Evolutionary conservation across 2,329 filamentous ascomycete species (phyloP).

Genomic region (Scedosporium dehoogii): DNA sequence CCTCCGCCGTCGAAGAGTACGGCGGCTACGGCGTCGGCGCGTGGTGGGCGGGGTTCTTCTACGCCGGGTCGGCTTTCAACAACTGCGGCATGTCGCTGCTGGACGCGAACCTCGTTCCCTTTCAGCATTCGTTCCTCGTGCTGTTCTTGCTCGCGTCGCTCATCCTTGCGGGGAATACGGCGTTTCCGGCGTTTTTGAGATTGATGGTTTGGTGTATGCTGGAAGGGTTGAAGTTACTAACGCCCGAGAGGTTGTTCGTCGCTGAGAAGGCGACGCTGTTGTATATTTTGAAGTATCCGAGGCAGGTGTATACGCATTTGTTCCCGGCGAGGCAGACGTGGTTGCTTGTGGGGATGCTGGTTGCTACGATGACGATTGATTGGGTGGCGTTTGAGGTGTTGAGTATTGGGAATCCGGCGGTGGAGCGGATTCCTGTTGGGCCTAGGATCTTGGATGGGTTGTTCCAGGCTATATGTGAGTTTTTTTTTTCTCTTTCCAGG

Average conservation of each 20-base stretch:
- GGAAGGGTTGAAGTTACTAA: constrained; percentile 28
- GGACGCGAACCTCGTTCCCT: constrained; percentile 56
- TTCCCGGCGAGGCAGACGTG: constrained; percentile 56
- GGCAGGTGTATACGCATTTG: constrained; percentile 51
- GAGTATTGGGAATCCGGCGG: constrained; percentile 49
- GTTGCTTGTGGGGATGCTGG: constrained; percentile 53
- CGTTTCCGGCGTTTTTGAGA: constrained; percentile 54
- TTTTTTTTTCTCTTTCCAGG: constrained; percentile 8
- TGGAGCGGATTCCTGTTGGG: constrained; percentile 39
- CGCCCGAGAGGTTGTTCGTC: constrained; percentile 22
- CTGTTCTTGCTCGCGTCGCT: constrained; percentile 44
- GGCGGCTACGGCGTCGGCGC: constrained; percentile 48
- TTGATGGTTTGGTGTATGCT: constrained; percentile 46
- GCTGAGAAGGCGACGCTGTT: constrained; percentile 38
- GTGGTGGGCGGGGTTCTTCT: constrained; percentile 61
- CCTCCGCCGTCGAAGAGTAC: constrained; percentile 27
- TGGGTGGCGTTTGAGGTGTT: constrained; percentile 58
- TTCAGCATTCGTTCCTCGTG: constrained; percentile 41
- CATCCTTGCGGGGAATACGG: constrained; percentile 56
- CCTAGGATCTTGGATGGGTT: constrained; percentile 53
- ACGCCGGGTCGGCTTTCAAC: constrained; percentile 59
- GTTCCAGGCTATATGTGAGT: constrained; percentile 49
- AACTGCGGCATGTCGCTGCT: constrained; percentile 62
- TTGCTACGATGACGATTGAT: constrained; percentile 51
- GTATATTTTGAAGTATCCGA: constrained; percentile 45